Evolutionary conservation across 106 monocot genomes (phyloP).

Genomic region (Dactylorhiza incarnata): DNA sequence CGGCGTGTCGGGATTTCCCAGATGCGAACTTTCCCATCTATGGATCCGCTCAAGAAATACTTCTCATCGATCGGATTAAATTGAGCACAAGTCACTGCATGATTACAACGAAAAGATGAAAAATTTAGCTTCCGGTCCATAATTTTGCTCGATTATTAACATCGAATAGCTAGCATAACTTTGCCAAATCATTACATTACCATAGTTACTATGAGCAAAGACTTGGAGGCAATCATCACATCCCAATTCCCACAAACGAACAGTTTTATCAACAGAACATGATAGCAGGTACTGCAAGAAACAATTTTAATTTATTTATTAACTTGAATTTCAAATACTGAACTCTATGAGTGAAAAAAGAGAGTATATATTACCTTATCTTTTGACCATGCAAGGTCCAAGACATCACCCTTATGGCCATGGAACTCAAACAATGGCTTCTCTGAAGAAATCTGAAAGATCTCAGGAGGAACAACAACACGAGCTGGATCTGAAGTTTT

Average conservation of each 20-base stretch:
- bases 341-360: no score
- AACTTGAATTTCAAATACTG: no score
- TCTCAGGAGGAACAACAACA: slow-evolving; percentile 49
- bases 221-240: slow-evolving; percentile 19
- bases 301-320: not conserved
- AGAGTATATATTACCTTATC: slow-evolving; percentile 25
- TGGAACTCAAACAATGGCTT: slow-evolving; percentile 58
- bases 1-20: slow-evolving; percentile 44
- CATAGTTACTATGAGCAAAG: slow-evolving; percentile 38
- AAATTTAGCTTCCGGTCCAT: not conserved
- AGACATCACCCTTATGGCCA: slow-evolving; percentile 54
- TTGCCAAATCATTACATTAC: slow-evolving; percentile 10
- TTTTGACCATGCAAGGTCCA: slow-evolving; percentile 85
- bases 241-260: slow-evolving; percentile 40
- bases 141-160: not conserved
- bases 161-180: not conserved
- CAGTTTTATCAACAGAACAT: slow-evolving; percentile 50
- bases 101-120: slow-evolving; percentile 3
- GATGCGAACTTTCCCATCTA: slow-evolving; percentile 82
- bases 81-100: slow-evolving; percentile 76
- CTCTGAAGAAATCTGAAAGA: slow-evolving; percentile 46
- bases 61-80: slow-evolving; percentile 57
- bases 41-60: slow-evolving; percentile 70
- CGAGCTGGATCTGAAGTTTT: slow-evolving; percentile 36
- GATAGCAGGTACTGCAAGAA: slow-evolving; percentile 22